phyloP scores from a whole-genome alignment of 495 filamentous ascomycete genomes.

The Letharia lupina region DNA sequence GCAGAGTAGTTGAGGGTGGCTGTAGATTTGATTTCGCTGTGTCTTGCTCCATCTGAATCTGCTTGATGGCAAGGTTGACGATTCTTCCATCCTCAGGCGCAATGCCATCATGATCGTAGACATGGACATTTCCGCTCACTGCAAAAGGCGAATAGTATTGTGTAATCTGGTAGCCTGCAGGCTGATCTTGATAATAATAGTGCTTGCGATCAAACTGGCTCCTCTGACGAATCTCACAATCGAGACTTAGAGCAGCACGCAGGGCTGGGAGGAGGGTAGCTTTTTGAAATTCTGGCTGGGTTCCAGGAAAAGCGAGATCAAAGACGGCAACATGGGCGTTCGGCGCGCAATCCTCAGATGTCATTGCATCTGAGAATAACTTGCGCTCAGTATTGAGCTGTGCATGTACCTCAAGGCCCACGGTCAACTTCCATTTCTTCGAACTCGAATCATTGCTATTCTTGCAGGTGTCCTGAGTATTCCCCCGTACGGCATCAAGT shows the following conservation, averaged over 20 bases:
- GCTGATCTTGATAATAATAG: constrained; percentile 98
- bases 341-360: constrained; percentile 57
- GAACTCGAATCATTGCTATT: constrained; percentile 35
- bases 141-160: constrained; percentile 93
- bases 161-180: constrained; percentile 92
- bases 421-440: constrained; percentile 74
- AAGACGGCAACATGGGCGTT: constrained; percentile 85
- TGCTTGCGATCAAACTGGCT: constrained; percentile 94
- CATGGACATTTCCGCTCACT: constrained; percentile 57
- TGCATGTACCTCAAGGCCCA: constrained; percentile 95
- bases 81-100: constrained; percentile 57
- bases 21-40: constrained; percentile 88
- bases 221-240: constrained; percentile 62
- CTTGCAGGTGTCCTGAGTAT: constrained; percentile 29
- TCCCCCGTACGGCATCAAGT: background rate
- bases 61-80: constrained; percentile 71
- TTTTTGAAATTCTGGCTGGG: constrained; percentile 76
- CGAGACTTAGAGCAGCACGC: constrained; percentile 76
- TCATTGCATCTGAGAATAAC: constrained; percentile 75
- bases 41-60: constrained; percentile 95
- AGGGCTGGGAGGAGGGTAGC: constrained; percentile 81
- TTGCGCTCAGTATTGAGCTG: constrained; percentile 82
- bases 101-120: constrained; percentile 73
- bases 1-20: constrained; percentile 58
- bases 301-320: constrained; percentile 82